phyloP scores from a whole-genome alignment of 73 alveolate genomes.

The Tetrahymena malaccensis region DNA sequence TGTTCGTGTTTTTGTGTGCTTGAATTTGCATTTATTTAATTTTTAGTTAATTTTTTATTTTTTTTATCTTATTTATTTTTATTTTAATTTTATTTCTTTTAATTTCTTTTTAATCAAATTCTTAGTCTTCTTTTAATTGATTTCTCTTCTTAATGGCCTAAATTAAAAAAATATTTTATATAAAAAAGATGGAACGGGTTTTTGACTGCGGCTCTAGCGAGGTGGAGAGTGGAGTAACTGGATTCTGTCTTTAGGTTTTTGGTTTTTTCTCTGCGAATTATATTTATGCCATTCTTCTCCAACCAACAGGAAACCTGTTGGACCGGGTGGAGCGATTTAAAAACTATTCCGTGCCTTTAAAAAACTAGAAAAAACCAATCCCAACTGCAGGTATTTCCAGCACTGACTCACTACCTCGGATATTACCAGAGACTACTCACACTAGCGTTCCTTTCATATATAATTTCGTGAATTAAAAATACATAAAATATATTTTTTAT shows the following conservation, averaged over 20 bases:
- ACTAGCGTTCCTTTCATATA: background rate
- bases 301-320: background rate
- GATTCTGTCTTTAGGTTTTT: background rate
- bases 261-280: background rate
- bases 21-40: background rate
- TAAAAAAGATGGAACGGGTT: background rate
- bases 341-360: background rate
- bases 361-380: background rate
- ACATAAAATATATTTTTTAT: background rate
- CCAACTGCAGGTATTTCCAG: background rate
- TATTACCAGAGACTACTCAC: background rate
- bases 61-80: background rate
- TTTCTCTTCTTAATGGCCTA: background rate
- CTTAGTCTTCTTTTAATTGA: background rate
- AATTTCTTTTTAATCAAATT: background rate
- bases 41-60: background rate
- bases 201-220: background rate
- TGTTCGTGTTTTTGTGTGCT: background rate
- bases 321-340: slow-evolving; percentile 3
- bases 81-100: background rate
- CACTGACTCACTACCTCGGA: background rate
- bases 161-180: background rate
- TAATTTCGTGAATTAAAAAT: background rate
- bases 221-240: background rate
- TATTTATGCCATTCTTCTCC: background rate